Evolutionary conservation across 140 eudicot genomes (phyloP).

Genomic region (Eryngium alpinum): DNA sequence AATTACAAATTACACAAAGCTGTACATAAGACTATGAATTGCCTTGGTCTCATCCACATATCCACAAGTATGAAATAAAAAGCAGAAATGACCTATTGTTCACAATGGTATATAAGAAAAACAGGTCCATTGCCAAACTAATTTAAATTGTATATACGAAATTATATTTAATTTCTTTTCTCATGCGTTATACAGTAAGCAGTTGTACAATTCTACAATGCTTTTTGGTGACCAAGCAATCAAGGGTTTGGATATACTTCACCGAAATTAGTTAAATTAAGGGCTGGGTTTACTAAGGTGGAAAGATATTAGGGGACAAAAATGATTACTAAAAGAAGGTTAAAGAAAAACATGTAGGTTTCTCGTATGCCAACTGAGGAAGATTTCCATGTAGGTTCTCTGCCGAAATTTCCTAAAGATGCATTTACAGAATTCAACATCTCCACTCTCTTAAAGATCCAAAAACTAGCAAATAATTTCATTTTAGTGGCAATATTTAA

Average conservation of each 20-base stretch:
- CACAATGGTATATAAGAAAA: not conserved
- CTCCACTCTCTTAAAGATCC: not conserved
- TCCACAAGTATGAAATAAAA: not conserved
- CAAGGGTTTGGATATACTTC: not conserved
- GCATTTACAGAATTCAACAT: not conserved
- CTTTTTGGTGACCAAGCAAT: not conserved
- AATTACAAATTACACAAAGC: not conserved
- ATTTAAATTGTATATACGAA: not conserved
- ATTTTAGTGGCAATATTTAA: not conserved
- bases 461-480: not conserved
- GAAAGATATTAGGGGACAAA: not conserved
- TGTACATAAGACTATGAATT: not conserved
- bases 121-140: not conserved
- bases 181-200: too few relatives aligned
- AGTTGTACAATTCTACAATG: not conserved
- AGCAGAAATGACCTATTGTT: not conserved
- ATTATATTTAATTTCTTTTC: not conserved
- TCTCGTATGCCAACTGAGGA: not conserved
- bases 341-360: not conserved
- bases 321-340: not conserved
- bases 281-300: not conserved
- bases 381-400: not conserved
- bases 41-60: not conserved
- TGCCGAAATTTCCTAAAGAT: not conserved
- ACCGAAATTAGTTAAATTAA: not conserved